phyloP scores from a whole-genome alignment of 805 yeast species.

The Yarrowia sp. region DNA sequence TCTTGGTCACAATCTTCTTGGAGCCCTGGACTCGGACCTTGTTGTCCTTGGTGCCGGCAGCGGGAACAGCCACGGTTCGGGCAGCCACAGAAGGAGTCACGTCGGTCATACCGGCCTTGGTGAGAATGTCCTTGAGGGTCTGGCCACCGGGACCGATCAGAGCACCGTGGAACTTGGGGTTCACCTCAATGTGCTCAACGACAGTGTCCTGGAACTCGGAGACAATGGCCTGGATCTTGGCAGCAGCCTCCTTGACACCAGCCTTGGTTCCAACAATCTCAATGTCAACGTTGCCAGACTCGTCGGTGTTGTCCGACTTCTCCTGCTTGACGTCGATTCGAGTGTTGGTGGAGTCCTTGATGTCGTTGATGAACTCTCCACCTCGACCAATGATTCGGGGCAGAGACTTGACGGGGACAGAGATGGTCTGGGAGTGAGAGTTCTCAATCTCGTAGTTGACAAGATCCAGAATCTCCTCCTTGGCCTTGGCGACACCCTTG shows the following conservation, averaged over 20 bases:
- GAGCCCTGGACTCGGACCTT: conserved; percentile 76
- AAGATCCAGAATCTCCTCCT: conserved; percentile 82
- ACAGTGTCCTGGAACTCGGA: conserved; percentile 67
- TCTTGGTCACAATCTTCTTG: conserved; percentile 70
- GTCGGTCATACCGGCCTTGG: conserved; percentile 73
- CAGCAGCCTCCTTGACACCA: conserved; percentile 72
- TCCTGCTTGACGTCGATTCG: conserved; percentile 52
- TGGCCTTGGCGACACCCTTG: conserved; percentile 81
- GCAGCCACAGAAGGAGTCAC: conserved; percentile 46
- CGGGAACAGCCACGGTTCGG: conserved; percentile 72
- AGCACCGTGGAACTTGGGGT: conserved; percentile 73
- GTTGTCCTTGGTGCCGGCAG: conserved; percentile 59
- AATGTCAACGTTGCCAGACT: conserved; percentile 60
- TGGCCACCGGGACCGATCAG: conserved; percentile 83
- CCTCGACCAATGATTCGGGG: conserved; percentile 87
- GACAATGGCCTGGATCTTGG: conserved; percentile 69
- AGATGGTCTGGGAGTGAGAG: conserved; percentile 68
- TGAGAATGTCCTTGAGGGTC: conserved; percentile 72
- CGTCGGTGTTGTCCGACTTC: conserved; percentile 51
- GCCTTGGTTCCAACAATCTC: conserved; percentile 78
- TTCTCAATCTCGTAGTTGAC: conserved; percentile 86
- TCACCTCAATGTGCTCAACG: conserved; percentile 66
- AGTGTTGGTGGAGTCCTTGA: conserved; percentile 71
- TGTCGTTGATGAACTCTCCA: conserved; percentile 83
- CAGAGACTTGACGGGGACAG: conserved; percentile 75